phyloP scores from a whole-genome alignment of 2,329 filamentous ascomycete species.

The Ceratocystis cacaofunesta region DNA sequence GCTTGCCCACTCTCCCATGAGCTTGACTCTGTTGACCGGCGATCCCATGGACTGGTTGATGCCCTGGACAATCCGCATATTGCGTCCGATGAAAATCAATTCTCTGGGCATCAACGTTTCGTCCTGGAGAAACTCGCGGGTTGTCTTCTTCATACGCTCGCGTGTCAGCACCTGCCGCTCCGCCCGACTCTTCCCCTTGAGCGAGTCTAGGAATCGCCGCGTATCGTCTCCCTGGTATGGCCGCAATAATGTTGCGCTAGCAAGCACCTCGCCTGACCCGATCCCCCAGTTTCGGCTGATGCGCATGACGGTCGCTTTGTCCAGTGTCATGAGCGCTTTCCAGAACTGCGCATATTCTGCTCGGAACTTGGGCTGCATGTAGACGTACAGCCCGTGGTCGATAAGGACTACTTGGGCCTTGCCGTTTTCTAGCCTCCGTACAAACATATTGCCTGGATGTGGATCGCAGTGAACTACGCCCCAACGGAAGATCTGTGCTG shows the following conservation, averaged over 20 bases:
- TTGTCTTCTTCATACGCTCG: constrained; percentile 56
- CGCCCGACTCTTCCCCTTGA: constrained; percentile 40
- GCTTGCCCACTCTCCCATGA: constrained; percentile 82
- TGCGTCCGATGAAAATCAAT: constrained; percentile 81
- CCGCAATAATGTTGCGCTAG: constrained; percentile 73
- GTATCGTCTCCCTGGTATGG: constrained; percentile 79
- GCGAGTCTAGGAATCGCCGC: constrained; percentile 50
- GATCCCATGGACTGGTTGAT: constrained; percentile 85
- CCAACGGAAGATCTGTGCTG: constrained; percentile 97
- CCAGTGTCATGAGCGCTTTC: constrained; percentile 86
- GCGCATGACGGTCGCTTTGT: constrained; percentile 61
- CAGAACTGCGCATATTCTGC: constrained; percentile 81
- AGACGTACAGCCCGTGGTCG: constrained; percentile 91
- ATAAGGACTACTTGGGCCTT: constrained; percentile 83
- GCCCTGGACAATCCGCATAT: constrained; percentile 82
- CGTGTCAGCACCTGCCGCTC: constrained; percentile 87
- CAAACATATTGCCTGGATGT: constrained; percentile 93
- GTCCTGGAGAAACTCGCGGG: constrained; percentile 58
- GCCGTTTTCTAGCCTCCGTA: constrained; percentile 71
- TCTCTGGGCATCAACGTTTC: constrained; percentile 82
- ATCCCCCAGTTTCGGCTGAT: constrained; percentile 77
- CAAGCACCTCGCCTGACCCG: constrained; percentile 70
- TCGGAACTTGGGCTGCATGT: constrained; percentile 70
- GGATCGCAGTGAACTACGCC: constrained; percentile 92
- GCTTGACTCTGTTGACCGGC: constrained; percentile 84